Evolutionary conservation across 1,139 yeast species (phyloP), one percentile per base, ranked within the genome.

Genomic region (Blastobotrys ciferrii): DNA sequence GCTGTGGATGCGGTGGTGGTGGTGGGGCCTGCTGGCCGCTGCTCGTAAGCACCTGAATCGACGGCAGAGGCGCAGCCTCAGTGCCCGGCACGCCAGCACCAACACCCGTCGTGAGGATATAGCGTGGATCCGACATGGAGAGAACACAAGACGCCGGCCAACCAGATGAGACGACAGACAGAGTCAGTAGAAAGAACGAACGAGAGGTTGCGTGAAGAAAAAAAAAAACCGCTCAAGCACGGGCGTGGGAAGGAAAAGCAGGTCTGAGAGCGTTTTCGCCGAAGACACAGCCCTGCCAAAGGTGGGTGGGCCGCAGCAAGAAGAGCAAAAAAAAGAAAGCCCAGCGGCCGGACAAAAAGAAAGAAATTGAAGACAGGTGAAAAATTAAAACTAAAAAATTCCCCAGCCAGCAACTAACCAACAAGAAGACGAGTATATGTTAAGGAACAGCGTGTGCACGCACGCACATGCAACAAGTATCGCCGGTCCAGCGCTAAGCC

Each of bases 31-130:
- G 19, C 12, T 15, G 13, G 37, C 32, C 11, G 11, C 32, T 38
- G 23, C 36, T 30, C 11, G 49, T 46, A 17, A 47, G 32, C 6
- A 46, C 25, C 38, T 48, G 51, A 17, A 48, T 48, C 13, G 51
- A 48, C 32, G 51, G 51, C 42, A 48, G 43, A 11, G 51, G 25
- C 2, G 51, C 45, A 14, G 41, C 17, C 20, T 43, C 43, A 14
- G 33, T 12, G 5, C n/a, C n/a, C 14, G 14, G 14, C 12, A 13
- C 13, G 14, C 14, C 33, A 6, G 33, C 33, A 31, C 14, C 33
- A 31, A 11, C 30, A 25, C 9, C 6, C 6, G 14, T 13, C n/a
- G 38, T 13, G 18, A 17, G 19, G 11, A 14, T 14, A 14, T n/a
- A 33, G 7, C 38, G 38, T 4, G 38, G 38, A 14, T 33, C 38